Evolutionary conservation across 352 stramenopile species (phyloP), one percentile per base, ranked within the genome.

Genomic region (Blastocystis sp.): DNA sequence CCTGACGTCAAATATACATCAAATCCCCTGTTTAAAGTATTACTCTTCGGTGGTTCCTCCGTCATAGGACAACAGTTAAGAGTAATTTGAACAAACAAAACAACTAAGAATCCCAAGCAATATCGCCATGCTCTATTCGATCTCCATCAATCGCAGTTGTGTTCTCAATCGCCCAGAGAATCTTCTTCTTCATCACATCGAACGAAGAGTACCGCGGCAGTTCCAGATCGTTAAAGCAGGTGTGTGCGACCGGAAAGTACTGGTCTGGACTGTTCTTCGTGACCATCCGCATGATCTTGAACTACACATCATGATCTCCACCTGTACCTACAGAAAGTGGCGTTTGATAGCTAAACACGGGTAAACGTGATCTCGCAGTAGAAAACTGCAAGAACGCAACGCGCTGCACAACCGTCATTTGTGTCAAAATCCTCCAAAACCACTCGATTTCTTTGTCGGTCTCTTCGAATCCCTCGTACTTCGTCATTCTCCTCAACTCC

Each of bases 201-300:
- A 77, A 56, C 62, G 91, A 95, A 54, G 94, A 96, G 91, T 99
- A 99, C 54, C 93, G 90, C 18, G 97, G 96, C 29, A 99, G 89
- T 43, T 96, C 95, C 43, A 99, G 92, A 5, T 94, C 96, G 90
- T 98, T 99, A 92, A 99, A 99, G 90, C 97, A 99, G n/a, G 97
- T 99, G 89, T 98, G 97, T 34, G 96, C 94, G 87, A 98, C 96
- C 6, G 96, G 96, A 54, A 99, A 92, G 89, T 97, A 98, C 20
- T 93, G 89, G 90, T 96, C 94, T 34, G 91, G 92, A 20, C 76
- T 20, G 8, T 80, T 45, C 9, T 90, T 79, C 41, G 87, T 92
- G 70, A 61, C 91, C 73, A 64, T 91, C 87, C 76, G 90, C 61
- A 90, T 90, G 23, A 89, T 50, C 11, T 91, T 92, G 43, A 91